Base-by-base conservation (phyloP, 805 yeast genomes). In the Nematodospora valgi region DNA sequence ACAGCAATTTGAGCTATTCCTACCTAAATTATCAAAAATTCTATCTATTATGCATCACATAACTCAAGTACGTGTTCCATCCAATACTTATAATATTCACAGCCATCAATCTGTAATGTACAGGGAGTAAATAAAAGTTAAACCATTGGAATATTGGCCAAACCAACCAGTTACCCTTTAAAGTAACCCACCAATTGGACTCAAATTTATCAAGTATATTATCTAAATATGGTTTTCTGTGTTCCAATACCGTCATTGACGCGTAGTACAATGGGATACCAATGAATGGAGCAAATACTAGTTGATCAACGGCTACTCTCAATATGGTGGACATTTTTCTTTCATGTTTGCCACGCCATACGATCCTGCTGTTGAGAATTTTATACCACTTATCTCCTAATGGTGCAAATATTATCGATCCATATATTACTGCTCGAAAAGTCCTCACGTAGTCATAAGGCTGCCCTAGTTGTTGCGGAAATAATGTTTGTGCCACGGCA, bases 61-160 rank as follows among this genome's bases (percentile, higher is more conserved):
- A 66, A 45, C 91, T 82, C 45, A 89, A 55, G 51, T 72, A 86
- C 18, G 91, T 77, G 54, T 88, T 88, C 96, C 96, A 89, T 13
- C 80, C 76, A 18, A 88, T 75, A 31, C 91, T 78, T 17, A 85
- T 70, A 4, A 78, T 39, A 49, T 86, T 86, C 20, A 84, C 94
- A 8, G 78, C 66, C 30, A 85, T 49, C 30, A 89, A 57, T 24
- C 95, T 72, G 47, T 74, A 76, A 28, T 79, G 79, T 6, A 79
- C 73, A 0, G 97, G 97, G 2, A 87, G 73, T 6, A 85, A 49
- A 30, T 79, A 71, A 51, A 91, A 86, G 59, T 91, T 93, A 42
- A 81, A 44, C 36, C 79, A 50, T 59, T 93, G 98, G 43, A 93
- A 84, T 0, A 76, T 58, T 0, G 98, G 98, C 98, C 98, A 93